Evolutionary conservation across 2,329 filamentous ascomycete genomes (phyloP).

Genomic region (Fusarium gaditjirri): DNA sequence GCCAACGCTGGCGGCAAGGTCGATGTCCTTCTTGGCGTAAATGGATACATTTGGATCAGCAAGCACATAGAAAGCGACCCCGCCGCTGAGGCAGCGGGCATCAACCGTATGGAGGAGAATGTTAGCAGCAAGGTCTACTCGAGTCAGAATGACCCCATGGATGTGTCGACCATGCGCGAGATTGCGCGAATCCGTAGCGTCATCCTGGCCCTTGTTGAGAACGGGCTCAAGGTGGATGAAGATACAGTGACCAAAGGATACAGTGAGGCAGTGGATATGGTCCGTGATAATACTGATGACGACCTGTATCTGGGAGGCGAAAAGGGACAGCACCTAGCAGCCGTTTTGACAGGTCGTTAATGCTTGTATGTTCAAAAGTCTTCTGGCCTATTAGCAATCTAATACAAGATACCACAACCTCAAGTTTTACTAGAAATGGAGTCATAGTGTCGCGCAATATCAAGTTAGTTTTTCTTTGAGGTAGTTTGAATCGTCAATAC

Average conservation of each 20-base stretch:
- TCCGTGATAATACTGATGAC: slow-evolving; percentile 68
- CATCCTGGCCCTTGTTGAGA: slow-evolving; percentile 83
- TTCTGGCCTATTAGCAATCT: not conserved
- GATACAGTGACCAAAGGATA: slow-evolving; percentile 87
- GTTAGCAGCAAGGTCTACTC: slow-evolving; percentile 90
- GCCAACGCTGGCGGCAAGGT: slow-evolving; percentile 71
- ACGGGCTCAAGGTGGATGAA: slow-evolving; percentile 87
- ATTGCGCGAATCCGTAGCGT: slow-evolving; percentile 86
- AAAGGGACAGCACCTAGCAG: slow-evolving; percentile 61
- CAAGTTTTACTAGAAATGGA: not conserved
- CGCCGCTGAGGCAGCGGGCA: slow-evolving; percentile 61
- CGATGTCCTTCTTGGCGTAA: slow-evolving; percentile 91
- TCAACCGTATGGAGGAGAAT: slow-evolving; percentile 89
- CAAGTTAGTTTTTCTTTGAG: not conserved
- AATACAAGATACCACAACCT: slow-evolving; percentile 38
- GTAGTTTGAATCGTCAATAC: not conserved
- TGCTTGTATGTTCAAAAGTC: not conserved
- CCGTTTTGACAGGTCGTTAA: slow-evolving; percentile 48
- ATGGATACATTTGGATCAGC: slow-evolving; percentile 96
- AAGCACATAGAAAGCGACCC: slow-evolving; percentile 78
- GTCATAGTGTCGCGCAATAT: not conserved
- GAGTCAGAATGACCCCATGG: slow-evolving; percentile 91
- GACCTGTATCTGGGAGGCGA: slow-evolving; percentile 71
- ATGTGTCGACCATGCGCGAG: slow-evolving; percentile 81
- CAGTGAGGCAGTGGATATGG: slow-evolving; percentile 80